These are phyloP conservation scores for Biscogniauxia mediterranea DNA, from an alignment of 2,329 filamentous ascomycete genomes.

Conservation along the genomic window DNA sequence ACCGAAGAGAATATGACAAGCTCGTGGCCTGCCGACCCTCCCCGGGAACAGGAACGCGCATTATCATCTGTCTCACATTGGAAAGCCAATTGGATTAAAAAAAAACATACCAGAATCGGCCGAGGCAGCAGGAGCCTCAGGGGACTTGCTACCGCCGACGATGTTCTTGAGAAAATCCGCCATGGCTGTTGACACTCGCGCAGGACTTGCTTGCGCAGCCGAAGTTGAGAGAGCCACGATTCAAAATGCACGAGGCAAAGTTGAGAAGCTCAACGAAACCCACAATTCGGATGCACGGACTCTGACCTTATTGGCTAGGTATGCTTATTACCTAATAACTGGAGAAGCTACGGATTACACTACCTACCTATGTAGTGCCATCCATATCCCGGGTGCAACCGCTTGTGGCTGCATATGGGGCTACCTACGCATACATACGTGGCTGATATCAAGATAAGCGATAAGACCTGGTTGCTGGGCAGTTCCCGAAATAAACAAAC, in stretches of 20 bases:
- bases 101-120: conserved; percentile 61
- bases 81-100: conserved; percentile 1
- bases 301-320: not conserved
- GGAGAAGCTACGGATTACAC: no score
- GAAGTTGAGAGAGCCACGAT: conserved; percentile 13
- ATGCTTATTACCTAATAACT: not conserved
- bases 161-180: conserved; percentile 64
- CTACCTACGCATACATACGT: not conserved
- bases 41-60: not conserved
- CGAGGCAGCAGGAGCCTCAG: conserved; percentile 47
- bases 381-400: no score
- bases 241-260: conserved; percentile 4
- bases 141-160: conserved; percentile 66
- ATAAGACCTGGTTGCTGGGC: conserved; percentile 1
- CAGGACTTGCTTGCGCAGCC: conserved; percentile 19
- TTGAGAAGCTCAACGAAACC: not conserved
- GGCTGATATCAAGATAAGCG: not conserved
- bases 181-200: conserved; percentile 41
- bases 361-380: no score
- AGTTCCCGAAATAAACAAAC: not conserved
- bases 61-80: not conserved
- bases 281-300: not conserved
- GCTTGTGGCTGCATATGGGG: not conserved
- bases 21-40: not conserved
- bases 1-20: not conserved